phyloP scores from a whole-genome alignment of 768 basidiomycete genomes.

The Podaxis carcinomalis region DNA sequence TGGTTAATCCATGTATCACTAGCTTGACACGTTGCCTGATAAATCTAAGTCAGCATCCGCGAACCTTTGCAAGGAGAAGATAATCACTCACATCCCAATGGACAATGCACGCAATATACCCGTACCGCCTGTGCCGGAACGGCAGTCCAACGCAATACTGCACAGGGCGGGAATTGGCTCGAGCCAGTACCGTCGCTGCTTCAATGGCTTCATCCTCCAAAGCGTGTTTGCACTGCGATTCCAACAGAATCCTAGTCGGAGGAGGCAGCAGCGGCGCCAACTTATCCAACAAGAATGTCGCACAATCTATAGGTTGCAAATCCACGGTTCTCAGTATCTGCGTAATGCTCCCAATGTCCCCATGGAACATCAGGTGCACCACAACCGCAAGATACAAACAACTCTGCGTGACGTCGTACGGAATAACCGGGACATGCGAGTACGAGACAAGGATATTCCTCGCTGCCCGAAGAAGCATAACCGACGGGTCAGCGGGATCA shows the following conservation, averaged over 20 bases:
- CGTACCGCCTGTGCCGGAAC: conserved; percentile 34
- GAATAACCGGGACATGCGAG: conserved; percentile 14
- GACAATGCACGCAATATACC: conserved; percentile 39
- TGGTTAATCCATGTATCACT: conserved; percentile 37
- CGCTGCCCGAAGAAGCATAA: conserved; percentile 18
- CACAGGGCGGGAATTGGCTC: conserved; percentile 14
- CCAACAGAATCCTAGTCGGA: conserved; percentile 21
- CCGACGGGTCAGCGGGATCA: conserved; percentile 9
- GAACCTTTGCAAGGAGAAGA: not conserved
- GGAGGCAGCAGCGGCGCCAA: conserved; percentile 29
- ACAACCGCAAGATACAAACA: conserved; percentile 29
- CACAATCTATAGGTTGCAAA: conserved; percentile 37
- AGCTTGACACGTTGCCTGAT: conserved; percentile 32
- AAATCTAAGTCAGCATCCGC: not conserved
- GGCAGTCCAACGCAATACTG: conserved; percentile 48
- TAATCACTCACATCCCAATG: conserved; percentile 43
- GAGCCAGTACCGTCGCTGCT: conserved; percentile 8
- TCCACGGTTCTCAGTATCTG: conserved; percentile 28
- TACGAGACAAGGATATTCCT: conserved; percentile 21
- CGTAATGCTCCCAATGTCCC: conserved; percentile 25
- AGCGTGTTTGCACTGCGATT: conserved; percentile 24
- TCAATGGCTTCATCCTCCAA: conserved; percentile 27
- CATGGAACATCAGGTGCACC: conserved; percentile 32
- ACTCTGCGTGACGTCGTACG: conserved; percentile 23
- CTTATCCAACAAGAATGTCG: conserved; percentile 34